Conservation (phyloP, 495 filamentous ascomycete genomes). For the Aspergillus sclerotioniger region DNA sequence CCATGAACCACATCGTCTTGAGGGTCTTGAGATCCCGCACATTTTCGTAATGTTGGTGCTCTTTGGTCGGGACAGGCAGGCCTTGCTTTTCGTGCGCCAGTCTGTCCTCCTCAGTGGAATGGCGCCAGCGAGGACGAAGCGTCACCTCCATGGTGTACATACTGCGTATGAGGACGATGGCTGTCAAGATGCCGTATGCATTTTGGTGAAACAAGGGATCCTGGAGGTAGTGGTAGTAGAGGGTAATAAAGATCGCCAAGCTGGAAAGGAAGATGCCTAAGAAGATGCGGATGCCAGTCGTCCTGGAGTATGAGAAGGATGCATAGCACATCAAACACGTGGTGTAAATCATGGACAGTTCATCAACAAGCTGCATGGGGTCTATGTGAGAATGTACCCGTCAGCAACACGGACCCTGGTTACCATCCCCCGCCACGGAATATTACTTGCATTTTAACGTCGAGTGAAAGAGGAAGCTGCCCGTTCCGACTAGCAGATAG, state of each 20-base stretch:
- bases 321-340: conserved; percentile 91
- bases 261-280: conserved; percentile 60
- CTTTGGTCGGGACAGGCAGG: conserved; percentile 39
- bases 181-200: conserved; percentile 79
- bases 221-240: conserved; percentile 92
- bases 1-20: conserved; percentile 74
- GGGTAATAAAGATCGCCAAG: conserved; percentile 77
- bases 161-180: conserved; percentile 69
- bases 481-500: conserved; percentile 75
- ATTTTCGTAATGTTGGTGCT: conserved; percentile 48
- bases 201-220: conserved; percentile 92
- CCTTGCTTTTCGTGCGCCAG: conserved; percentile 38
- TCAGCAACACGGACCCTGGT: conserved; percentile 14
- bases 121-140: conserved; percentile 58
- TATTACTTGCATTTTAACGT: conserved; percentile 69
- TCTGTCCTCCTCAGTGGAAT: conserved; percentile 45
- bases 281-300: conserved; percentile 49
- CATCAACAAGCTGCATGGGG: conserved; percentile 96
- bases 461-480: conserved; percentile 80
- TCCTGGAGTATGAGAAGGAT: conserved; percentile 72
- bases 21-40: conserved; percentile 58
- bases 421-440: background rate
- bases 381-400: conserved; percentile 50
- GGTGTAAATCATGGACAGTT: conserved; percentile 97
- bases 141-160: conserved; percentile 89